Percentiles rank a stretch among this genome's conserved stretches.
These are phyloP conservation scores for Lepidium sativum DNA, from an alignment of 345 rosid species.

Conservation along the genomic window DNA sequence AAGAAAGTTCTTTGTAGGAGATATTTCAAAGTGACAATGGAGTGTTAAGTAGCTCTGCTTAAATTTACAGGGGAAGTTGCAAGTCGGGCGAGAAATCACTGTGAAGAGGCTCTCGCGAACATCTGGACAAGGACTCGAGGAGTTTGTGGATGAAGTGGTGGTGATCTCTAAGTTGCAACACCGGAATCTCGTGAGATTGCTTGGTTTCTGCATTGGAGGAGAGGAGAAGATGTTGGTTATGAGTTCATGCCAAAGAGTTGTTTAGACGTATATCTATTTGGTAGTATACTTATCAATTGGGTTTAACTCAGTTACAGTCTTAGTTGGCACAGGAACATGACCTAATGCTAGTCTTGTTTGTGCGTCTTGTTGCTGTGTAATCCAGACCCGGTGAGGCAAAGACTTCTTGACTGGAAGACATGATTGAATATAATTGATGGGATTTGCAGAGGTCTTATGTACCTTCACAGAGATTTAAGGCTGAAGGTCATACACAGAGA, in stretches of 20 bases:
- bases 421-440: constrained; percentile 30
- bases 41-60: not conserved
- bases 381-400: constrained; percentile 17
- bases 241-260: constrained; percentile 35
- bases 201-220: constrained; percentile 44
- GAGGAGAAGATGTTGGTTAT: constrained; percentile 52
- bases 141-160: constrained; percentile 46
- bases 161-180: constrained; percentile 55
- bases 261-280: constrained; percentile 31
- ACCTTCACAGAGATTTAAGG: constrained; percentile 34
- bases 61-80: constrained; percentile 34
- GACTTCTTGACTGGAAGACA: constrained; percentile 25
- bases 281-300: constrained; percentile 5
- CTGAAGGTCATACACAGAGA: constrained; percentile 33
- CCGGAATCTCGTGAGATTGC: constrained; percentile 45
- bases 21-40: too few relatives aligned
- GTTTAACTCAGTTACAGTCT: not conserved
- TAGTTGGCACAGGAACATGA: not conserved
- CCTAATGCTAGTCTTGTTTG: not conserved
- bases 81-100: constrained; percentile 32
- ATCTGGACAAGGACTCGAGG: constrained; percentile 48
- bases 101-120: constrained; percentile 42
- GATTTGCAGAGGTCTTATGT: constrained; percentile 32
- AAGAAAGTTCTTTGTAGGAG: not conserved
- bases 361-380: not conserved